Conservation (phyloP, 2,329 filamentous ascomycete species). For the Sarocladium brachiariae region DNA sequence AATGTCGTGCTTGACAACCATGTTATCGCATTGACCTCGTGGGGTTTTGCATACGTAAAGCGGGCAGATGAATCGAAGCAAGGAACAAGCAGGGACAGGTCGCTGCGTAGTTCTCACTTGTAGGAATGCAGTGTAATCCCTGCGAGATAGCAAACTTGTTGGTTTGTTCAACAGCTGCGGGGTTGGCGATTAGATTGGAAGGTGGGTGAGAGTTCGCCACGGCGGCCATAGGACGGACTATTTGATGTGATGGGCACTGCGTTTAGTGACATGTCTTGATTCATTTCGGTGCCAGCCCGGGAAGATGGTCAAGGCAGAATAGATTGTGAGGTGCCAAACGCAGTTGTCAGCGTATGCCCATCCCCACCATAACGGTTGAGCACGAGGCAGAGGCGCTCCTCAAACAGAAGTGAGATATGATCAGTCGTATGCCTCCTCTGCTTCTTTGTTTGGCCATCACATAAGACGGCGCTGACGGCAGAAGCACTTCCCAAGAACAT, state of each 20-base stretch:
- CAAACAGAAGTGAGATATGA: constrained; percentile 6
- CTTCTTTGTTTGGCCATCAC: not conserved
- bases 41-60: constrained; percentile 2
- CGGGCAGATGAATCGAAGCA: constrained; percentile 1
- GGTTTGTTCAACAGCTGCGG: not conserved
- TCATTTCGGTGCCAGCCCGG: not conserved
- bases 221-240: not conserved
- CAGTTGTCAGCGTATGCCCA: not conserved
- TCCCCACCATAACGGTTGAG: constrained; percentile 1
- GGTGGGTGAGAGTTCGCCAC: not conserved
- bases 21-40: constrained; percentile 2
- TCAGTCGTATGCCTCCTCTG: not conserved
- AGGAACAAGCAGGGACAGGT: not conserved
- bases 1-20: too few species aligned
- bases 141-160: not conserved
- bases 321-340: not conserved
- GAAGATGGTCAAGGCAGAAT: not conserved
- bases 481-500: too few species aligned
- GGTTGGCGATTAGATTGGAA: not conserved
- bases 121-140: not conserved
- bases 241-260: not conserved
- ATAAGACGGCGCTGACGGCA: not conserved
- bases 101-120: not conserved
- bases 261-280: not conserved
- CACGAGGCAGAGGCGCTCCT: not conserved